Conservation (phyloP, 169 alveolate genomes). For the Plasmodium billcollinsi region DNA sequence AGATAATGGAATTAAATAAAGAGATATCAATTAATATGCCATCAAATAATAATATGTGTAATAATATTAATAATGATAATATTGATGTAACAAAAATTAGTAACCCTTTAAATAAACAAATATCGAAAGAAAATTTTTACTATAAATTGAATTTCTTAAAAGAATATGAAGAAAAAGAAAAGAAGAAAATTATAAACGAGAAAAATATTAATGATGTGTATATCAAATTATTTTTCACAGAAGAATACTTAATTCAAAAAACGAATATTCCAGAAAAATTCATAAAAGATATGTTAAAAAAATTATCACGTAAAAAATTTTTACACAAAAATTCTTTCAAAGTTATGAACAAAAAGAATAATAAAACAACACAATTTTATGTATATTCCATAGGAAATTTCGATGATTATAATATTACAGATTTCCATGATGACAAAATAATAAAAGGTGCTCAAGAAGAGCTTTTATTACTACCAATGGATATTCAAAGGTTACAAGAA, state of each 20-base stretch:
- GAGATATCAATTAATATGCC: background rate
- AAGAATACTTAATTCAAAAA: constrained; percentile 41
- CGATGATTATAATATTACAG: constrained; percentile 14
- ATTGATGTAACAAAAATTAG: no score
- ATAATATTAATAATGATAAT: background rate
- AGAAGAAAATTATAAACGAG: constrained; percentile 17
- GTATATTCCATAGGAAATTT: constrained; percentile 36
- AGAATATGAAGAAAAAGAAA: constrained; percentile 55
- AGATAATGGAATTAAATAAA: background rate
- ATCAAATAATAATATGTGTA: background rate
- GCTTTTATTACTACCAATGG: no score
- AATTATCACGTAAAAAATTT: constrained; percentile 34
- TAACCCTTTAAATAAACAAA: constrained; percentile 11
- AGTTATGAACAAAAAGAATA: constrained; percentile 42
- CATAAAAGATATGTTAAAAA: constrained; percentile 37
- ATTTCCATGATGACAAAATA: background rate
- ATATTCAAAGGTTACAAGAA: no score
- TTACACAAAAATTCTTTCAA: constrained; percentile 39
- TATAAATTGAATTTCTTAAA: constrained; percentile 44
- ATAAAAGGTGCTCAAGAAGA: background rate
- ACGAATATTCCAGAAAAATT: constrained; percentile 27
- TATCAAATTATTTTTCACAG: constrained; percentile 51
- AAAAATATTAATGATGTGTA: constrained; percentile 33
- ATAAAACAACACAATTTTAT: constrained; percentile 28
- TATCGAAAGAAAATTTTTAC: constrained; percentile 48